A percentile compares a stretch with the other conserved stretches of the same genome.
These are phyloP conservation scores for Botrytis byssoidea DNA, from an alignment of 2,329 filamentous ascomycete genomes.

Conservation along the genomic window DNA sequence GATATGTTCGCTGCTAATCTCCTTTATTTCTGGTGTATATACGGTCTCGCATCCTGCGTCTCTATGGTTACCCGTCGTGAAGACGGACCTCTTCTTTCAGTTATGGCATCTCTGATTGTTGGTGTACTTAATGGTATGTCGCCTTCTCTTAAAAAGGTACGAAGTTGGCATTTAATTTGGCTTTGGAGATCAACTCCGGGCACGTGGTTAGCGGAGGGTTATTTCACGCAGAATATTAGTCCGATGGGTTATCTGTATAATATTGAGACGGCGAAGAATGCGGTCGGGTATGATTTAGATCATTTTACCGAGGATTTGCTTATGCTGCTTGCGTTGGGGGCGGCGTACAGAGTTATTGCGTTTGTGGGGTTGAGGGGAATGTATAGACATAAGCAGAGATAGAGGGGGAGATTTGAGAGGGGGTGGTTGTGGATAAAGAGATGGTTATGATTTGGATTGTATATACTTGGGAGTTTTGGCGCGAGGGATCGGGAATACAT, in stretches of 20 bases:
- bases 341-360: slow-evolving; percentile 43
- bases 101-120: slow-evolving; percentile 53
- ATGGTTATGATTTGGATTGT: not conserved
- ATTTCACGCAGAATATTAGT: slow-evolving; percentile 51
- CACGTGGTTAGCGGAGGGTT: slow-evolving; percentile 56
- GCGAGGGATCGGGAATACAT: not conserved
- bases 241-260: slow-evolving; percentile 53
- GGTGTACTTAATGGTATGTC: slow-evolving; percentile 54
- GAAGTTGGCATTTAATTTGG: slow-evolving; percentile 49
- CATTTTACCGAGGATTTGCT: slow-evolving; percentile 47
- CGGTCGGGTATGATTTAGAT: slow-evolving; percentile 48
- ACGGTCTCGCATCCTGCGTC: slow-evolving; percentile 52
- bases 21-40: slow-evolving; percentile 47
- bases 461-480: not conserved
- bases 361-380: slow-evolving; percentile 42
- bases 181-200: slow-evolving; percentile 51
- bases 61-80: slow-evolving; percentile 56
- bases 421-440: not conserved
- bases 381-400: slow-evolving; percentile 34
- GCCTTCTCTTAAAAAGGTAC: slow-evolving; percentile 49
- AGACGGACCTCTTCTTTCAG: slow-evolving; percentile 56
- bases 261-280: slow-evolving; percentile 46
- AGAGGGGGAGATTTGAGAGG: not conserved
- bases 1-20: slow-evolving; percentile 52
- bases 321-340: slow-evolving; percentile 40